phyloP scores from a whole-genome alignment of 2,329 filamentous ascomycete genomes.

The Madurella mycetomatis region DNA sequence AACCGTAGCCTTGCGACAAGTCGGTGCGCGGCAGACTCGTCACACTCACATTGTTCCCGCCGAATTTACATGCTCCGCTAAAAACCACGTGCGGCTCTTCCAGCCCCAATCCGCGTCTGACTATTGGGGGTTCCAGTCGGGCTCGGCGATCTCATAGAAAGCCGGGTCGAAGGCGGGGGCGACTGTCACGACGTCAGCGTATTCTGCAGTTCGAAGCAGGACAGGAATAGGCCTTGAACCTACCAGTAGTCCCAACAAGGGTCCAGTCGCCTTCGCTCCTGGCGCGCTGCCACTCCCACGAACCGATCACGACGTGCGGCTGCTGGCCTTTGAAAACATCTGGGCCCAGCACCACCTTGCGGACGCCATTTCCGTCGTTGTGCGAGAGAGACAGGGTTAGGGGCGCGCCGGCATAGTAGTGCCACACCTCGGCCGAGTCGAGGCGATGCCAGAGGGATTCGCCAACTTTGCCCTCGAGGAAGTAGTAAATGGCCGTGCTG shows the following conservation, averaged over 20 bases:
- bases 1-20: no score
- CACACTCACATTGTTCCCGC: no score
- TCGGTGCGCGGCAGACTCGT: no score
- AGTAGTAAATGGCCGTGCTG: conserved; percentile 51
- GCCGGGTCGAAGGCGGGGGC: conserved; percentile 5
- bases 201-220: background rate
- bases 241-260: conserved; percentile 35
- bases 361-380: conserved; percentile 39
- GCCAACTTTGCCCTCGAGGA: conserved; percentile 41
- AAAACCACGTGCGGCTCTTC: no score
- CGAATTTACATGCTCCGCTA: no score
- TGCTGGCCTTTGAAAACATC: conserved; percentile 40
- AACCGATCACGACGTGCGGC: conserved; percentile 41
- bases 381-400: conserved; percentile 41
- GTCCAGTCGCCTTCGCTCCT: conserved; percentile 45
- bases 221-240: background rate
- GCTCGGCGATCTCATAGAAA: conserved; percentile 3
- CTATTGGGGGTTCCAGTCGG: conserved; percentile 2
- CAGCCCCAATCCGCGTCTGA: no score
- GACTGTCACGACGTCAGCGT: background rate
- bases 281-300: conserved; percentile 44
- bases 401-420: conserved; percentile 50
- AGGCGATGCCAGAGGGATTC: conserved; percentile 47
- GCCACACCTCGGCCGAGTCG: conserved; percentile 48
- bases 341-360: conserved; percentile 36